Evolutionary conservation across 306 rosid genomes (phyloP), one percentile per base, ranked within the genome.

Genomic region (Canavalia ensiformis): DNA sequence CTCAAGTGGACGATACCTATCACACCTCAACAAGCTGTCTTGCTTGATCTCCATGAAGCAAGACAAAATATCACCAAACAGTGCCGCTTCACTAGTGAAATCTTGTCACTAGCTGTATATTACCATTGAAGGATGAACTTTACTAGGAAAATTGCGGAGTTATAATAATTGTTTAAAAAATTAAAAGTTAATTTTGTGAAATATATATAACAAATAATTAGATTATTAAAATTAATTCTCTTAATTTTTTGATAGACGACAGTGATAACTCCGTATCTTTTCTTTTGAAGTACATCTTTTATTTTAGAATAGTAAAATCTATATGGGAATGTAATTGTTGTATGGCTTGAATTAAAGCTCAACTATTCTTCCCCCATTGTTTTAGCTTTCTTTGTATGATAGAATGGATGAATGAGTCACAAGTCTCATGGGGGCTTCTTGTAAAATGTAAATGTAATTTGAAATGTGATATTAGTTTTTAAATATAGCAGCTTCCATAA

Each of bases 1-100:
- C 87, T 35, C 86, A 62, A 50, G 86, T 83, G 2, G 89, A 89
- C 47, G 89, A 90, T 69, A 60, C 77, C 47, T 62, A 73, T 79
- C 81, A 58, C 30, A 44, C 82, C 74, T 76, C 97, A 29, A 72
- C 84, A 60, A 86, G 85, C 74, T 39, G 9, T 58, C 57, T 80
- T 42, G 76, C 82, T 35, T 92, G 76, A 80, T 45, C 50, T 49
- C 62, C 50, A 68, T 3, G 55, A 47, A 64, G 41, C 8, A 6
- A 3, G 4, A 25, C 49, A 10, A 75, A 46, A 57, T 52, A n/a
- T 41, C 68, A 28, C 18, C 51, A 58, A 35, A 63, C n/a, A 8
- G 51, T 77, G 42, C 39, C 5, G 44, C 42, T 60, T 56, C 72
- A 58, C 41, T 29, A 25, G 64, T 51, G 41, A 12, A 25, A 34